These are phyloP conservation scores for Sphagnum magellanicum DNA, from an alignment of 228 moss, liverwort and hornwort species.

Conservation along the genomic window DNA sequence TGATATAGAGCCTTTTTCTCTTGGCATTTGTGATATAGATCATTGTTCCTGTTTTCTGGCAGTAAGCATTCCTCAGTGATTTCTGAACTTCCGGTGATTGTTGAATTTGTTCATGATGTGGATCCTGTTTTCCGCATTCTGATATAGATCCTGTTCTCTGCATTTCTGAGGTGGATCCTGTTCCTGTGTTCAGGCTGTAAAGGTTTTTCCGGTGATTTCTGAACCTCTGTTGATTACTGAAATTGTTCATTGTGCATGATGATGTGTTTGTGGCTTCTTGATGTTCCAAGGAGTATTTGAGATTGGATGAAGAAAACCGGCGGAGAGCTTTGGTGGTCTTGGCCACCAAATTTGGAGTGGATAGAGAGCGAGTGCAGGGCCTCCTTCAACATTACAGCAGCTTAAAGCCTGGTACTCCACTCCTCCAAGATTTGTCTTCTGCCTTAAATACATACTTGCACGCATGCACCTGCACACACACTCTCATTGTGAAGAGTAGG, in stretches of 20 bases:
- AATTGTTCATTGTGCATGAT: not conserved
- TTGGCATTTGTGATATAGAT: no score
- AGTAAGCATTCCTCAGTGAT: not conserved
- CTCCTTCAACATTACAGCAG: constrained; percentile 77
- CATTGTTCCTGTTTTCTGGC: no score
- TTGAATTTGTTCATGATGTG: constrained; percentile 5
- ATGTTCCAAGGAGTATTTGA: constrained; percentile 58
- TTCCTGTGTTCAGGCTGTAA: not conserved
- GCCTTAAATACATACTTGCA: no score
- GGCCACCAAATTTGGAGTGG: constrained; percentile 81
- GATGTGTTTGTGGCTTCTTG: constrained; percentile 2
- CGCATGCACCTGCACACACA: no score
- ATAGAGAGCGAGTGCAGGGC: constrained; percentile 64
- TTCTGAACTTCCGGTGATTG: not conserved
- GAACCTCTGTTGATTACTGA: not conserved
- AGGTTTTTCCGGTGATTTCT: not conserved
- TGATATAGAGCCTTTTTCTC: no score
- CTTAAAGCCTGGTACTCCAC: constrained; percentile 36
- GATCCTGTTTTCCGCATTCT: constrained; percentile 1
- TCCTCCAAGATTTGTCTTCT: no score
- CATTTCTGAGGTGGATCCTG: not conserved
- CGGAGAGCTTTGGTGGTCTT: constrained; percentile 69
- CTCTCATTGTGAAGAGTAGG: not conserved
- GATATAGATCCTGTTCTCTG: not conserved
- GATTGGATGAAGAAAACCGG: constrained; percentile 66